Conservation (phyloP, 257 asterid genomes). For the Scutellaria galericulata region DNA sequence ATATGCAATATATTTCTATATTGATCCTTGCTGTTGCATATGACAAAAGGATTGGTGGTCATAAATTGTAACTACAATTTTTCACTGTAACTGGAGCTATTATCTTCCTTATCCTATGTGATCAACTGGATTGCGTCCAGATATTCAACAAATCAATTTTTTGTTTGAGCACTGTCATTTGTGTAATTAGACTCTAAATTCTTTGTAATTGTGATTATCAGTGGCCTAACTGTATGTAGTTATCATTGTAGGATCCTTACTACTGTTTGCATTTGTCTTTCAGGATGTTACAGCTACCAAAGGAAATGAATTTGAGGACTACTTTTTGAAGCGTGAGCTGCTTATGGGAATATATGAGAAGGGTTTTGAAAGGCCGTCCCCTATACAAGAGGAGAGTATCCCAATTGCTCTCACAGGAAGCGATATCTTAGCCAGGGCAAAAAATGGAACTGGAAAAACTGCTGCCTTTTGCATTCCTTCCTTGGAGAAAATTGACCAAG, state of each 20-base stretch:
- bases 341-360: slow-evolving; percentile 90
- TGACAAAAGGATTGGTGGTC: too few relatives aligned
- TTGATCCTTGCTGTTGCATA: too few relatives aligned
- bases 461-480: slow-evolving; percentile 87
- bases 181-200: slow-evolving; percentile 1
- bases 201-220: slow-evolving; percentile 15
- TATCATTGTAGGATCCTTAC: slow-evolving; percentile 7
- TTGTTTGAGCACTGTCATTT: not conserved
- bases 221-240: slow-evolving; percentile 1
- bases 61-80: too few relatives aligned
- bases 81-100: too few relatives aligned
- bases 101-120: not conserved
- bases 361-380: slow-evolving; percentile 83
- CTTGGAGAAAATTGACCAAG: slow-evolving; percentile 78
- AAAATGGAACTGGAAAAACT: slow-evolving; percentile 88
- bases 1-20: too few relatives aligned
- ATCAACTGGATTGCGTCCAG: slow-evolving; percentile 7
- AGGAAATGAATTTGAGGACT: slow-evolving; percentile 89
- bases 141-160: not conserved
- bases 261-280: slow-evolving; percentile 27
- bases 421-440: slow-evolving; percentile 83
- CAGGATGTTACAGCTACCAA: slow-evolving; percentile 90
- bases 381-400: slow-evolving; percentile 87
- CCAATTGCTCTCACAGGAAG: slow-evolving; percentile 86
- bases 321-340: slow-evolving; percentile 82